Evolutionary conservation across 306 rosid genomes (phyloP).

Genomic region (Fragaria vesca): DNA sequence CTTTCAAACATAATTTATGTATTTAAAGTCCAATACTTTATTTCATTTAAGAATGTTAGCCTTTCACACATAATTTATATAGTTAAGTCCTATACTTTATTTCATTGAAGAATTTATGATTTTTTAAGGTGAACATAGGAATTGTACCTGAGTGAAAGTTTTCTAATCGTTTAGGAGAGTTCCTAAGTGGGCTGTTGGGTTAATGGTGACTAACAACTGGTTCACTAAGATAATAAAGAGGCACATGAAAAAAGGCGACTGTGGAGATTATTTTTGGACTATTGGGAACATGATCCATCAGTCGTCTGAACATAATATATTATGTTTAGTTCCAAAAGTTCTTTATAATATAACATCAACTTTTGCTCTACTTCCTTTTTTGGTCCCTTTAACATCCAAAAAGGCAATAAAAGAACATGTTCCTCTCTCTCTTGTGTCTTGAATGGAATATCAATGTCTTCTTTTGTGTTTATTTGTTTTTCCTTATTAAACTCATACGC

Average conservation of each 20-base stretch:
- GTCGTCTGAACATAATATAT: neutral
- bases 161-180: neutral
- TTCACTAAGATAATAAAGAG: neutral
- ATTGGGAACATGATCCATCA: neutral
- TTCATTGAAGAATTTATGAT: neutral
- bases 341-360: neutral
- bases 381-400: neutral
- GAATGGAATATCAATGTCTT: neutral
- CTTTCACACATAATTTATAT: no score
- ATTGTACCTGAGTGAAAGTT: neutral
- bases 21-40: neutral
- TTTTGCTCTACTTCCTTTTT: neutral
- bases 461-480: neutral
- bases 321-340: no score
- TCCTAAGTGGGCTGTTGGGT: neutral
- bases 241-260: neutral
- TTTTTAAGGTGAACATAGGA: neutral
- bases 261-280: no score
- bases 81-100: neutral
- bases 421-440: neutral
- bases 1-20: neutral
- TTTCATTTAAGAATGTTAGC: no score
- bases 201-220: neutral
- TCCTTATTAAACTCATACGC: neutral
- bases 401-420: neutral